phyloP scores from a whole-genome alignment of 164 flowering plant species.

The Taxillus chinensis region DNA sequence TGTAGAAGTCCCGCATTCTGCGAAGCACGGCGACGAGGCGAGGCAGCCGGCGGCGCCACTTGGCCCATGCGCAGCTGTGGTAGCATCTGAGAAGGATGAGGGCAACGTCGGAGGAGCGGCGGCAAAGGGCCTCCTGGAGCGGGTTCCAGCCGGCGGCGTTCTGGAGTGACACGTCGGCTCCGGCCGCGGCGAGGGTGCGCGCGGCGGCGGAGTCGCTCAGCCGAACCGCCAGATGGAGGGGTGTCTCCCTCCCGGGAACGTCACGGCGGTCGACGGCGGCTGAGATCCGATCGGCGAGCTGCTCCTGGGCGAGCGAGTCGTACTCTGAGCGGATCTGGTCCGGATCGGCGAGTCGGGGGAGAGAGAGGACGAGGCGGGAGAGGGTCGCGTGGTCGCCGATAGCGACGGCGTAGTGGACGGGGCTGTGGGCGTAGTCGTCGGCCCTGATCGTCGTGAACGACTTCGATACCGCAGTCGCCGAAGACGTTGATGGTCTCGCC shows the following conservation, averaged over 20 bases:
- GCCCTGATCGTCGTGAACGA: conserved; percentile 16
- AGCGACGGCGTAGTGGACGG: conserved; percentile 71
- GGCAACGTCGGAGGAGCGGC: conserved; percentile 40
- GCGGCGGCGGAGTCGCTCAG: conserved; percentile 51
- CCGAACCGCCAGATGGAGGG: conserved; percentile 81
- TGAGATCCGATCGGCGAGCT: conserved; percentile 52
- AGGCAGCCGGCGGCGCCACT: conserved; percentile 92
- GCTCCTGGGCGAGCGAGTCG: conserved; percentile 67
- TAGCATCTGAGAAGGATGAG: conserved; percentile 42
- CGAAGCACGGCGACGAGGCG: conserved; percentile 62
- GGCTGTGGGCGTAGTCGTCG: conserved; percentile 64
- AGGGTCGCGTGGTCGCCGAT: conserved; percentile 55
- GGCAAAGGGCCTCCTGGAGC: conserved; percentile 69
- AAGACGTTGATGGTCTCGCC: neutral
- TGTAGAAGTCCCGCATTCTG: conserved; percentile 88
- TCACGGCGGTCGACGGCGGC: conserved; percentile 78
- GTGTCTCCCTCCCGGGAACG: conserved; percentile 68
- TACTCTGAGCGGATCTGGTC: conserved; percentile 46
- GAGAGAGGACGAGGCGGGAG: conserved; percentile 36
- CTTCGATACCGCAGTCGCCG: conserved; percentile 10
- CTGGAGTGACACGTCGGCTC: conserved; percentile 82
- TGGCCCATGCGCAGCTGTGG: conserved; percentile 69
- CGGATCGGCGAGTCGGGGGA: conserved; percentile 62
- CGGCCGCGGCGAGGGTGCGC: conserved; percentile 45
- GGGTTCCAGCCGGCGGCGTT: conserved; percentile 85